These are phyloP conservation scores for Fusarium sp. DNA, from an alignment of 2,329 filamentous ascomycete genomes.

Conservation along the genomic window DNA sequence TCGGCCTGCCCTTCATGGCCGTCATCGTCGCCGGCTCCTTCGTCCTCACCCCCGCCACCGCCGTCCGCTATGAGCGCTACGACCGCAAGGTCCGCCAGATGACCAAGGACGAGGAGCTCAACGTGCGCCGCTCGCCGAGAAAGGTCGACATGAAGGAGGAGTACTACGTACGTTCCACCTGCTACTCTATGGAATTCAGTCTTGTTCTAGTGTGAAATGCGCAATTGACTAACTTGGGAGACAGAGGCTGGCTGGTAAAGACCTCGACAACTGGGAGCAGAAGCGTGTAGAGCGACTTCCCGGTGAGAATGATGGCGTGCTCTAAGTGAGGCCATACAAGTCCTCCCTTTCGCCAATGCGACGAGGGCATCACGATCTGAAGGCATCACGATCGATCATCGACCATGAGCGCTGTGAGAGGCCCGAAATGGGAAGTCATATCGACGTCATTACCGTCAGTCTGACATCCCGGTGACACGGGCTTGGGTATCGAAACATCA, in stretches of 20 bases:
- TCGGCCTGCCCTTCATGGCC: slow-evolving; percentile 92
- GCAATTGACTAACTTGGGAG: slow-evolving; percentile 30
- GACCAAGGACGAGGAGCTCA: slow-evolving; percentile 88
- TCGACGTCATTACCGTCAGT: slow-evolving; percentile 22
- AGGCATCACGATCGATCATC: not conserved
- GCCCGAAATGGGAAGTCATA: slow-evolving; percentile 7
- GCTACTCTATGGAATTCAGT: slow-evolving; percentile 10
- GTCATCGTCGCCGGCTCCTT: slow-evolving; percentile 95
- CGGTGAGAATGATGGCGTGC: slow-evolving; percentile 89
- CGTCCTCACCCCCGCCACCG: slow-evolving; percentile 93
- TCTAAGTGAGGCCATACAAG: slow-evolving; percentile 55
- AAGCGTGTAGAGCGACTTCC: slow-evolving; percentile 91
- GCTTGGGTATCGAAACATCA: slow-evolving; percentile 20
- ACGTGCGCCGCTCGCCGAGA: slow-evolving; percentile 79
- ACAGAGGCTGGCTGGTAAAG: slow-evolving; percentile 76
- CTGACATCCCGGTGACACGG: slow-evolving; percentile 2
- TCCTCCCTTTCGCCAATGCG: slow-evolving; percentile 31
- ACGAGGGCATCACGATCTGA: slow-evolving; percentile 20
- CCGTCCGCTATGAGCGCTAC: slow-evolving; percentile 92
- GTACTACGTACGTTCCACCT: slow-evolving; percentile 79
- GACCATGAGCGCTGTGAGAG: slow-evolving; percentile 12
- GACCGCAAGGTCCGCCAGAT: slow-evolving; percentile 91
- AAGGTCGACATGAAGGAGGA: slow-evolving; percentile 87
- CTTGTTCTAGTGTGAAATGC: not conserved
- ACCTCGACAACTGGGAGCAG: slow-evolving; percentile 97